Evolutionary conservation across 371 early-diverging fungal species (phyloP).

Genomic region (Syncephalastrum contaminatum): DNA sequence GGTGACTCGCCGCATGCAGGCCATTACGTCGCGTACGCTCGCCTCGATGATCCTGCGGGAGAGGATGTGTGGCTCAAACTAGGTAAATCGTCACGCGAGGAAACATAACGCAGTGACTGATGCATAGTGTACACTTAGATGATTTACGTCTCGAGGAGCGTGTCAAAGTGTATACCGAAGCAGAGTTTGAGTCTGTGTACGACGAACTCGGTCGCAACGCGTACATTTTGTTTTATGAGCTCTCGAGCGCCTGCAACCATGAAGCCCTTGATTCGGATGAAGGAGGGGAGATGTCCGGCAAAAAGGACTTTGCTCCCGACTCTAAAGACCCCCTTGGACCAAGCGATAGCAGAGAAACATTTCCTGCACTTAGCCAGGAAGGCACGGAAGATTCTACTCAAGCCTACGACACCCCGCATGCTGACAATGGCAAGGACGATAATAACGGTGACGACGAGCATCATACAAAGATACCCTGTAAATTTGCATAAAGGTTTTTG

Average conservation of each 20-base stretch:
- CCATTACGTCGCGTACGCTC: slow-evolving; percentile 54
- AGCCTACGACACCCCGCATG: too few relatives aligned
- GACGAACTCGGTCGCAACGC: slow-evolving; percentile 48
- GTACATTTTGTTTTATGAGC: slow-evolving; percentile 57
- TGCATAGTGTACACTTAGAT: slow-evolving; percentile 14
- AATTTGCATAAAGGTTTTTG: too few relatives aligned
- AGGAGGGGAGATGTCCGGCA: slow-evolving; percentile 1
- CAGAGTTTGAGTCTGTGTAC: slow-evolving; percentile 6
- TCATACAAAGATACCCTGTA: too few relatives aligned
- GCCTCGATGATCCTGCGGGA: slow-evolving; percentile 15
- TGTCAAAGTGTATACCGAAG: slow-evolving; percentile 15
- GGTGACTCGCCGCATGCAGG: slow-evolving; percentile 45
- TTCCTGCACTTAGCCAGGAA: too few relatives aligned
- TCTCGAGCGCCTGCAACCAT: slow-evolving; percentile 23
- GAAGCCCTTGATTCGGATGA: background rate
- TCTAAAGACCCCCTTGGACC: too few relatives aligned
- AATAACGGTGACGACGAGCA: too few relatives aligned
- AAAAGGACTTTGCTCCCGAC: background rate
- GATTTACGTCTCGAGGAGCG: slow-evolving; percentile 31
- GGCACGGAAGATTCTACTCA: too few relatives aligned
- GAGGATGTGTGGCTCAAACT: slow-evolving; percentile 23
- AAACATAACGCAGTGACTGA: too few relatives aligned
- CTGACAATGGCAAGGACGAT: too few relatives aligned
- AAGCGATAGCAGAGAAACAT: too few relatives aligned
- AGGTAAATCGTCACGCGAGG: slow-evolving; percentile 11